Percentiles rank a stretch among this genome's conserved stretches.
phyloP scores from a whole-genome alignment of 2,329 filamentous ascomycete species.

The Arthrobotrys pseudoclavata region DNA sequence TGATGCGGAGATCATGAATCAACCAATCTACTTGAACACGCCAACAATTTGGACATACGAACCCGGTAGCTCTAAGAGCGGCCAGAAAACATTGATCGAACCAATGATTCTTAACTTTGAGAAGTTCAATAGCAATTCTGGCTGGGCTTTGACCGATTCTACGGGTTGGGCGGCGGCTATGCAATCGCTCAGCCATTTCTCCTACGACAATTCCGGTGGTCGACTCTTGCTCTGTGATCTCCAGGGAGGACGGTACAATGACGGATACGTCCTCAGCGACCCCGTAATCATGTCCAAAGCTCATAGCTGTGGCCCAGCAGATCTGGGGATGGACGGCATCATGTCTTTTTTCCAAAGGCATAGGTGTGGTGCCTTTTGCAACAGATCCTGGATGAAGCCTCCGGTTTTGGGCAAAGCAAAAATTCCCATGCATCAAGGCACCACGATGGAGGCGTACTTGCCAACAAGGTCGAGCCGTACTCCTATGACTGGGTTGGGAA shows the following conservation, averaged over 20 bases:
- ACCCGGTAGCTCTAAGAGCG: slow-evolving; percentile 37
- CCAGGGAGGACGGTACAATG: slow-evolving; percentile 67
- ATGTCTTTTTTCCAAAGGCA: slow-evolving; percentile 67
- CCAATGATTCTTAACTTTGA: slow-evolving; percentile 68
- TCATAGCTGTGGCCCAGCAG: slow-evolving; percentile 66
- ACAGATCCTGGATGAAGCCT: slow-evolving; percentile 37
- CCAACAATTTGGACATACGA: slow-evolving; percentile 65
- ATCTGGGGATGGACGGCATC: slow-evolving; percentile 67
- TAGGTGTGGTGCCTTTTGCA: slow-evolving; percentile 65
- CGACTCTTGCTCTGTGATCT: slow-evolving; percentile 67
- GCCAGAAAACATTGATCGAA: slow-evolving; percentile 64
- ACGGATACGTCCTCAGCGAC: slow-evolving; percentile 66
- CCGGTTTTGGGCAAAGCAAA: slow-evolving; percentile 19
- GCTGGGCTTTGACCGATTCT: slow-evolving; percentile 65
- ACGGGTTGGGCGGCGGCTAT: slow-evolving; percentile 66
- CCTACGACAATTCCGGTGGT: slow-evolving; percentile 66
- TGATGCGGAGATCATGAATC: slow-evolving; percentile 64
- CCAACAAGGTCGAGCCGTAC: slow-evolving; percentile 1
- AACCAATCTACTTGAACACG: slow-evolving; percentile 66
- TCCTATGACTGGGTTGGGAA: slow-evolving; percentile 1
- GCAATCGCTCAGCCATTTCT: slow-evolving; percentile 69
- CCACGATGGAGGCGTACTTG: slow-evolving; percentile 30
- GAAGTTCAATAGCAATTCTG: slow-evolving; percentile 69
- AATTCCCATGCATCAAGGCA: slow-evolving; percentile 29
- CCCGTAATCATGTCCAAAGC: slow-evolving; percentile 67